Evolutionary conservation across 1,284 basidiomycete genomes (phyloP).

Genomic region (Microstroma glucosiphilum): DNA sequence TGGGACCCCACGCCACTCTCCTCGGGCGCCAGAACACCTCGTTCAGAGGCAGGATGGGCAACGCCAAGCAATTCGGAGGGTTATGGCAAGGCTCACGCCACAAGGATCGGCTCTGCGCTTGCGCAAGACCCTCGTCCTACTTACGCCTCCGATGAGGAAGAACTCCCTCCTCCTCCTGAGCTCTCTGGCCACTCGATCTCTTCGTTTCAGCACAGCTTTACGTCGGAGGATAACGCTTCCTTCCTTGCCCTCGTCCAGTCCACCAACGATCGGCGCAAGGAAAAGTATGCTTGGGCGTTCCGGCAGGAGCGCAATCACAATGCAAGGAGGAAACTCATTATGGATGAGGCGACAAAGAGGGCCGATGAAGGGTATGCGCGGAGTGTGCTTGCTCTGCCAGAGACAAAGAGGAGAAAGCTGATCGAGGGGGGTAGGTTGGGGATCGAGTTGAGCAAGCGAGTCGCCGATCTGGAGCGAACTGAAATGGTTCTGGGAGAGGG

Average conservation of each 20-base stretch:
- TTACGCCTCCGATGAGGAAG: conserved; percentile 1
- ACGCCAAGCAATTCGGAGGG: background rate
- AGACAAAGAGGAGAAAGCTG: conserved; percentile 14
- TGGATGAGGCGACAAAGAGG: conserved; percentile 1
- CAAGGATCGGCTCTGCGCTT: background rate
- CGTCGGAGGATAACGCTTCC: conserved; percentile 48
- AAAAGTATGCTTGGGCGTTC: conserved; percentile 36
- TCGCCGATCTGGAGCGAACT: conserved; percentile 21
- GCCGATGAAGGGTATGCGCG: conserved; percentile 8
- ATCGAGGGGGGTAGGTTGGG: conserved; percentile 13
- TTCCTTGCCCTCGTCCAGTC: conserved; percentile 37
- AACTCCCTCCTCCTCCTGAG: conserved; percentile 8
- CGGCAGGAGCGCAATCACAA: conserved; percentile 22
- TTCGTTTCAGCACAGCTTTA: conserved; percentile 36
- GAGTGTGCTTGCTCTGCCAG: background rate
- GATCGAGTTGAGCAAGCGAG: conserved; percentile 19
- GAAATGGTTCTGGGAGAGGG: conserved; percentile 1
- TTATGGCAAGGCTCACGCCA: background rate
- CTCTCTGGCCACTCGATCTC: conserved; percentile 25
- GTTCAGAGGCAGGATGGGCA: background rate
- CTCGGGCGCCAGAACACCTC: too few species aligned
- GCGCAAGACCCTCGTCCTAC: background rate
- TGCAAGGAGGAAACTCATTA: conserved; percentile 11
- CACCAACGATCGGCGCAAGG: conserved; percentile 26
- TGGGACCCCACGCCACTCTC: conserved; percentile 4